Evolutionary conservation across 2,329 filamentous ascomycete species (phyloP).

Genomic region (Corinectria fuckeliana): DNA sequence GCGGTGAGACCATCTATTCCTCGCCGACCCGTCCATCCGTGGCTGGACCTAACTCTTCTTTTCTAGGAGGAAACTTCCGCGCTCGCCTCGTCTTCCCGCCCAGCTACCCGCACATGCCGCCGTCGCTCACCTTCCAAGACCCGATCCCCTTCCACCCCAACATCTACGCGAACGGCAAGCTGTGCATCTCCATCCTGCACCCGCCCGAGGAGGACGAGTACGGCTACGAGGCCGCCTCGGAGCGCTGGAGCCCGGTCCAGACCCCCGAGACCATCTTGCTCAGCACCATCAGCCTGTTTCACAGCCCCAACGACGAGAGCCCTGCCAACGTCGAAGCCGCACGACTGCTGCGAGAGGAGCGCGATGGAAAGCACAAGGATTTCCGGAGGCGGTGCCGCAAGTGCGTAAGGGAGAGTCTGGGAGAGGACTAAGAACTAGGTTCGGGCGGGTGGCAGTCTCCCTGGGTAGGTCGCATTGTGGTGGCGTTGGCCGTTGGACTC

Average conservation of each 20-base stretch:
- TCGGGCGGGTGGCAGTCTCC: background rate
- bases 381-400: constrained; percentile 81
- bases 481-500: constrained; percentile 20
- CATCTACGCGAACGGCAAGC: constrained; percentile 83
- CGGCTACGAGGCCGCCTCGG: constrained; percentile 88
- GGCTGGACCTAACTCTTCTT: constrained; percentile 21
- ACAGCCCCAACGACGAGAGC: constrained; percentile 92
- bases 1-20: constrained; percentile 63
- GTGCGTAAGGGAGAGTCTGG: constrained; percentile 82
- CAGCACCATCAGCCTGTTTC: constrained; percentile 89
- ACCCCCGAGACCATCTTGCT: constrained; percentile 93
- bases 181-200: constrained; percentile 97
- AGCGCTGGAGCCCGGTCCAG: constrained; percentile 95
- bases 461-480: constrained; percentile 4
- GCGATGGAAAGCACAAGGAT: constrained; percentile 64
- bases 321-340: constrained; percentile 96
- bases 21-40: background rate
- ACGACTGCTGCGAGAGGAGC: constrained; percentile 82
- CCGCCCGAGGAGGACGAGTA: constrained; percentile 93
- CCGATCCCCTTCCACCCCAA: constrained; percentile 94
- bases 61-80: constrained; percentile 86
- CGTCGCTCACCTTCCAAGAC: constrained; percentile 83
- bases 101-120: constrained; percentile 87
- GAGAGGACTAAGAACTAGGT: constrained; percentile 68
- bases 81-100: constrained; percentile 82